phyloP scores from a whole-genome alignment of 495 filamentous ascomycete genomes.

The Glutinoglossum americanum region DNA sequence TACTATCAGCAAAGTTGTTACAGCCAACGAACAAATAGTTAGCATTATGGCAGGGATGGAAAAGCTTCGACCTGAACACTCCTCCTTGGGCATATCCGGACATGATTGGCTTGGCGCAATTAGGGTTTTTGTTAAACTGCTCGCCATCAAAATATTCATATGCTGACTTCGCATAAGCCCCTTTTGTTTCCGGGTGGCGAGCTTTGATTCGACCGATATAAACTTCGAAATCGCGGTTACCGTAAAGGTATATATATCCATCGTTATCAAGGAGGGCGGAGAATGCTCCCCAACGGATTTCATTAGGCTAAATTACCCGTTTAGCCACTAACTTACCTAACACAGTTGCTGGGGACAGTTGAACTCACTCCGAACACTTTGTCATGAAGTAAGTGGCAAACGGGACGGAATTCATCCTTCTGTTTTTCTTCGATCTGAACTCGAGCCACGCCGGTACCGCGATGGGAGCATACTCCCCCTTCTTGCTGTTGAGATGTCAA shows the following conservation, averaged over 20 bases:
- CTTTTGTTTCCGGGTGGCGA: background rate
- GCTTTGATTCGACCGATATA: background rate
- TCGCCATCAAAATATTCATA: conserved; percentile 13
- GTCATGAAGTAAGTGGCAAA: background rate
- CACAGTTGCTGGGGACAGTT: background rate
- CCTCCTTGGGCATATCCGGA: conserved; percentile 12
- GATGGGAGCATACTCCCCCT: background rate
- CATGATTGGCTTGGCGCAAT: conserved; percentile 7
- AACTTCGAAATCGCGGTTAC: background rate
- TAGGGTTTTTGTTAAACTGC: conserved; percentile 5
- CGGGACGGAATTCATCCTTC: background rate
- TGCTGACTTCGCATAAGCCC: background rate
- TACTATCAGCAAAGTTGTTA: conserved; percentile 10
- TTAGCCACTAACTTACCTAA: background rate
- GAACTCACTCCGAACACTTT: background rate
- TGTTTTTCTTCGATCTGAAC: background rate
- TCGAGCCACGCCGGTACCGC: conserved; percentile 1
- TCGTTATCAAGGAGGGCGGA: conserved; percentile 1
- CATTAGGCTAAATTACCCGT: background rate
- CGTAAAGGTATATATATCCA: conserved; percentile 1
- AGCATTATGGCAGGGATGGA: conserved; percentile 8
- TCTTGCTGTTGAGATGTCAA: background rate
- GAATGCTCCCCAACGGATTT: conserved; percentile 2
- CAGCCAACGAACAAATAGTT: conserved; percentile 14
- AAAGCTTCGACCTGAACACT: conserved; percentile 13